Evolutionary conservation across 176 grass and related monocot genomes (phyloP), one percentile per base, ranked within the genome.

Genomic region (Alloteropsis semialata): DNA sequence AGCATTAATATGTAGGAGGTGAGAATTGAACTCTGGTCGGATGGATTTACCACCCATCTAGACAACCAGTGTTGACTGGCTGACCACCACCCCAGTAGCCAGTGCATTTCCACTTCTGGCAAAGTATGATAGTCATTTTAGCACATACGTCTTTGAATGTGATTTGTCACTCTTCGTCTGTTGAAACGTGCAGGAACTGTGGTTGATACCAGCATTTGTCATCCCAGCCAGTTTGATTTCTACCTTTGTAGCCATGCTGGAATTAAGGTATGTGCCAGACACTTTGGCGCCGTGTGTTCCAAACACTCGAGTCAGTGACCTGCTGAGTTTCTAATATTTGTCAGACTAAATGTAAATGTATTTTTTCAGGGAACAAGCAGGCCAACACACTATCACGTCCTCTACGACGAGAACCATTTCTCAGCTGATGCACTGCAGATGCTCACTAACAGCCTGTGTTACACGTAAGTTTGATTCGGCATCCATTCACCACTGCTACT

Each of bases 211-310:
- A 71, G 28, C 1, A 94, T 97, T 24, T 97, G 95, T 44, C 92
- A 97, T 78, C 92, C 92, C 9, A 91, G 56, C 0, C 88, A 92
- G 49, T 97, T 94, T 72, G 92, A 97, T 60, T 97, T 97, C 81
- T 94, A 91, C 77, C 69, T 97, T 4, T 97, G 95, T 69, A 97
- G 95, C 65, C 92, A 94, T 88, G 86, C 90, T 37, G 92, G 90
- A 25, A 94, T 94, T 37, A 68, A 89, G 88, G 92, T 94, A 82
- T 46, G 3, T 39, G 3, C 62, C 19, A 14, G 17, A 72, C 37
- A 76, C 21, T 59, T 14, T 19, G 9, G 18, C 71, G 3, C 18
- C 27, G 54, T 65, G 62, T 19, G 3, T 49, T 2, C 56, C 17
- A 5, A 29, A 76, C 28, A 65, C 3, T 27, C 4, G 16, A 62